Percentiles rank a stretch among this genome's conserved stretches.
Evolutionary conservation across 2,329 filamentous ascomycete genomes (phyloP).

Genomic region (Ophiobolus disseminans): DNA sequence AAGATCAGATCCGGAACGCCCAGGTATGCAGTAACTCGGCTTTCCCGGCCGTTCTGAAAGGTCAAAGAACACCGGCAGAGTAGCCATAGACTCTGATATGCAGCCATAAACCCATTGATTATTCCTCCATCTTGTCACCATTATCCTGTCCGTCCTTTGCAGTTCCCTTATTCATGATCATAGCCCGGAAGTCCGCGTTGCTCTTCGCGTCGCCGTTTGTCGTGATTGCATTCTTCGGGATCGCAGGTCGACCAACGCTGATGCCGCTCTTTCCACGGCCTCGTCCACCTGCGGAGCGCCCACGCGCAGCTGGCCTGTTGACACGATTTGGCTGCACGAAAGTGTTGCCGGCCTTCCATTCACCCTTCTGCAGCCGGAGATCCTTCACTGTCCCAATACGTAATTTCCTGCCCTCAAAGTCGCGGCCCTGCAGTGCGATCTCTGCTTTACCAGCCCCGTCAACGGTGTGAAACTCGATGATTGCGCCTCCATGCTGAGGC

Average conservation of each 20-base stretch:
- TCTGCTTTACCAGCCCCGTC: conserved; percentile 75
- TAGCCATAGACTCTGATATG: conserved; percentile 15
- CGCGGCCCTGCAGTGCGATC: conserved; percentile 51
- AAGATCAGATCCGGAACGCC: background rate
- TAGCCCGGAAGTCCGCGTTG: conserved; percentile 64
- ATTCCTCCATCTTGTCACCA: conserved; percentile 34
- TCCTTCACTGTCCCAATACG: conserved; percentile 60
- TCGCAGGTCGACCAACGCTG: conserved; percentile 34
- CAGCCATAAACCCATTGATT: conserved; percentile 26
- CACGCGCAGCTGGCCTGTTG: conserved; percentile 35
- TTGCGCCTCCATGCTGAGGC: conserved; percentile 82
- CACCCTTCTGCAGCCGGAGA: conserved; percentile 46
- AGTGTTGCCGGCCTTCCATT: conserved; percentile 49
- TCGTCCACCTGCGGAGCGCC: conserved; percentile 25
- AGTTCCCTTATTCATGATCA: conserved; percentile 56
- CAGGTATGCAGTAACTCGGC: background rate
- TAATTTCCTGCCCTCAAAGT: conserved; percentile 50
- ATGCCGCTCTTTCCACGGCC: conserved; percentile 36
- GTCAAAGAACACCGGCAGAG: conserved; percentile 19
- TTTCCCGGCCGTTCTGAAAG: background rate
- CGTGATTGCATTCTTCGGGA: conserved; percentile 20
- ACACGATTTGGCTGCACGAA: conserved; percentile 37
- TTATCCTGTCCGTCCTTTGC: conserved; percentile 23
- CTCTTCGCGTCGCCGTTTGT: conserved; percentile 53
- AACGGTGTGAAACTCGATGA: conserved; percentile 79